Evolutionary conservation across 768 basidiomycete genomes (phyloP), one percentile per base, ranked within the genome.

Genomic region (Gloeopeniophorella convolvens): DNA sequence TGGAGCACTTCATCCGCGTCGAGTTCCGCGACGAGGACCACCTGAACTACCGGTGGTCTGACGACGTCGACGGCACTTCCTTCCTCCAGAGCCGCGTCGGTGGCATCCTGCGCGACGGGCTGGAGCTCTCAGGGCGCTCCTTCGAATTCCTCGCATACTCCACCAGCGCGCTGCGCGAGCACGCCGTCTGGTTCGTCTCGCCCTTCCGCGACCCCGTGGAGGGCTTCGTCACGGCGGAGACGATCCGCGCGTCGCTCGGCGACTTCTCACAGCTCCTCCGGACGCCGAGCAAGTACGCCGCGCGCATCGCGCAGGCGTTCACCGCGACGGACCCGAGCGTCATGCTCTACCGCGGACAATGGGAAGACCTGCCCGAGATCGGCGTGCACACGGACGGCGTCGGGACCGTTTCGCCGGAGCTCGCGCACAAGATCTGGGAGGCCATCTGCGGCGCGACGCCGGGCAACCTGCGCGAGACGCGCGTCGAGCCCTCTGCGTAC

Each of bases 91-190:
- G 42, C 31, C 59, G 59, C 16, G 54, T 66, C 21, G 55, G 59
- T 1, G 48, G 42, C 13, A 45, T 73, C 13, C 64, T 90, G 33
- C 79, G 81, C 59, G 31, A 67, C 1, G 90, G 90, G 0, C 82
- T 93, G 45, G 62, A 71, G 27, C 71, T 93, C 24, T 89, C 78
- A 7, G 86, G 86, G 1, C 76, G 83, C 32, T 60, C 66, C 5
- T 92, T 89, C 53, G 78, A 91, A 51, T 91, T 92, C 61, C 69
- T 93, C 26, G 90, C 83, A 0, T 92, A 91, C 60, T 92, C 89
- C 0, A 75, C 68, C 36, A 90, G 89, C 2, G 80, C 89, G 4
- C 67, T 93, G 15, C 78, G 82, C 21, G 78, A 85, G 50, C 89
- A 92, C 60, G 76, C 85, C 0, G 89, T 91, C 5, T 92, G 89